A percentile compares a stretch with the other conserved stretches of the same genome.
Evolutionary conservation across 2,329 filamentous ascomycete species (phyloP).

Genomic region (Pseudogymnoascus sp.): DNA sequence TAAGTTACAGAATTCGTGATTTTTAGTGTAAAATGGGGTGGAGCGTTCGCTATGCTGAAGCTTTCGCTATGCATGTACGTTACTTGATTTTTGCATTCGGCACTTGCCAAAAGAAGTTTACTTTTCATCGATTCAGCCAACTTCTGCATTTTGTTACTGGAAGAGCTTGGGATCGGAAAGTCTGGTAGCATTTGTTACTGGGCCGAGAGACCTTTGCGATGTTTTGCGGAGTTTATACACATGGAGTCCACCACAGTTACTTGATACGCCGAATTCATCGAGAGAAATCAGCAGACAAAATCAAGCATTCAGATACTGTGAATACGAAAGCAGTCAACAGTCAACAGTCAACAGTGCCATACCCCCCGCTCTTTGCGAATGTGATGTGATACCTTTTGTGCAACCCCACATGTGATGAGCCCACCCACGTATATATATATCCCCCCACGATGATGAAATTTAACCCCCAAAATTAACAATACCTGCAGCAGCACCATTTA

Average conservation of each 20-base stretch:
- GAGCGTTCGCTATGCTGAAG: no score
- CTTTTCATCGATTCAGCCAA: neutral
- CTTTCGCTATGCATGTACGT: no score
- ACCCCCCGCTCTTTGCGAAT: neutral
- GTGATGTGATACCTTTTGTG: constrained; percentile 4
- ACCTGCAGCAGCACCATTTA: neutral
- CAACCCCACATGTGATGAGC: neutral
- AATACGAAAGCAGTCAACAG: neutral
- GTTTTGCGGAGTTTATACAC: neutral
- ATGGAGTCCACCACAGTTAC: neutral
- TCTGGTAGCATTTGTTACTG: neutral
- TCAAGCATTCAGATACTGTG: neutral
- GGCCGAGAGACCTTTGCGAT: neutral
- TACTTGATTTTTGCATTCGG: neutral
- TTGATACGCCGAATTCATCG: neutral
- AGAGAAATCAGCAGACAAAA: neutral
- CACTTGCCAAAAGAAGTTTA: neutral
- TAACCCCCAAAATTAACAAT: neutral
- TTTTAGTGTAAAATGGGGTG: no score
- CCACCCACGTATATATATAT: constrained; percentile 4
- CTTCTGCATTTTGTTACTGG: neutral
- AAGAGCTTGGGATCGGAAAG: neutral
- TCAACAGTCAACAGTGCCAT: neutral
- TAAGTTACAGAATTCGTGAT: no score
- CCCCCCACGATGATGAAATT: constrained; percentile 5